Evolutionary conservation across 805 yeast species (phyloP), one percentile per base, ranked within the genome.

Genomic region (Teunomyces gatunensis): DNA sequence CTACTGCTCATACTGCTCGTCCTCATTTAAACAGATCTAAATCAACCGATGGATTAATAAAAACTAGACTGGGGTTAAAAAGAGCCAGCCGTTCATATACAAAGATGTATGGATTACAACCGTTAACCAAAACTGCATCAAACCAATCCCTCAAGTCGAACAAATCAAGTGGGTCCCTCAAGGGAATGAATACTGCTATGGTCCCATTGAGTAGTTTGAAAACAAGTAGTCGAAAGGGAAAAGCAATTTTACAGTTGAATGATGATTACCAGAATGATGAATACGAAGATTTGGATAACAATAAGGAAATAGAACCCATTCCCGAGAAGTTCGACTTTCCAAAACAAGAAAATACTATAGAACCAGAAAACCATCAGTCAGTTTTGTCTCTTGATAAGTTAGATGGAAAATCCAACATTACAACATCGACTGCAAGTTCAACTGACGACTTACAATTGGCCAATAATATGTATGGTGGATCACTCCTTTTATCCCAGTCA

Each of bases 401-500:
- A 15, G 47, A 42, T 18, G 39, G 37, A 2, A 27, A 43, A n/a
- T 33, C 44, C 21, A 27, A 21, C 30, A 37, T 39, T 35, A 29
- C 47, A 32, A 20, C 27, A 28, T 52, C 60, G 6, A 49, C 54
- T 2, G 53, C 51, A 37, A 65, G 64, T 46, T 63, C 67, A 3
- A 51, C 60, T 3, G 69, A 65, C 15, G 69, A 67, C 37, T 53
- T 60, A 23, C 28, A 17, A n/a, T 17, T 42, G 33, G 18, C 47
- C 51, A 28, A 60, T 25, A 70, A 71, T 49, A 41, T 71, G 41
- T 73, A 73, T 50, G 76, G 77, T 5, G 77, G 77, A 3, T 69
- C 75, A 7, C 54, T 73, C 12, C 59, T 72, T 39, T 53, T 73
- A 17, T 72, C 77, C 3, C 77, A 73, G 49, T 69, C 75, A 2